These are phyloP conservation scores for Friedmanniomyces simplex DNA, from an alignment of 495 filamentous ascomycete species.

Conservation along the genomic window DNA sequence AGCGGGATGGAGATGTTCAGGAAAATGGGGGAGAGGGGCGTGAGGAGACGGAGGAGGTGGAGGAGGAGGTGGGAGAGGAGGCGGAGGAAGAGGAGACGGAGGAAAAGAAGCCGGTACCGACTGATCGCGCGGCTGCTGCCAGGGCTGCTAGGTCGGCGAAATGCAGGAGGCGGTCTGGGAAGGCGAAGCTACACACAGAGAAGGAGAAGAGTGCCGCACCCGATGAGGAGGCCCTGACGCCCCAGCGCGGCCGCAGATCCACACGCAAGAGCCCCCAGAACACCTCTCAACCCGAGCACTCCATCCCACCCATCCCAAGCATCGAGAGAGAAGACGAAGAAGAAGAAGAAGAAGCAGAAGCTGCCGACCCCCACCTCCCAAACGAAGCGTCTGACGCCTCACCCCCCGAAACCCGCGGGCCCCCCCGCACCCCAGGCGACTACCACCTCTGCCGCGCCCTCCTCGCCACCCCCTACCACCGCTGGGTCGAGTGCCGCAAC, in stretches of 20 bases:
- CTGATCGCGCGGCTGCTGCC: not conserved
- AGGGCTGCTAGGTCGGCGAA: not conserved
- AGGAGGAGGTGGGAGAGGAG: not conserved
- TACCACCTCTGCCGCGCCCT: slow-evolving; percentile 54
- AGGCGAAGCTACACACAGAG: slow-evolving; percentile 10
- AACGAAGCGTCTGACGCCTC: not conserved
- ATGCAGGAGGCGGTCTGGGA: not conserved
- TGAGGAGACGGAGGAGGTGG: slow-evolving; percentile 3
- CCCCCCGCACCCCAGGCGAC: slow-evolving; percentile 30
- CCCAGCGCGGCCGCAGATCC: not conserved
- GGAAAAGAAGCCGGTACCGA: not conserved
- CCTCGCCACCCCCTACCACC: slow-evolving; percentile 59
- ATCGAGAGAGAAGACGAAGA: slow-evolving; percentile 24
- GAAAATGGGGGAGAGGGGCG: not conserved
- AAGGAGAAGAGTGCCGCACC: not conserved
- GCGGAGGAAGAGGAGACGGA: no score
- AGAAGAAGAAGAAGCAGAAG: no score
- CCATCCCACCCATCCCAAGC: slow-evolving; percentile 2
- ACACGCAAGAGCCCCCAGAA: not conserved
- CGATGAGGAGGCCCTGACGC: not conserved
- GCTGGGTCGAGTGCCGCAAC: slow-evolving; percentile 78
- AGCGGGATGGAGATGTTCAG: slow-evolving; percentile 7
- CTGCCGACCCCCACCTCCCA: not conserved
- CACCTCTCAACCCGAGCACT: slow-evolving; percentile 25
- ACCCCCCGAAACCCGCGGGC: slow-evolving; percentile 11